Percentiles rank a stretch among this genome's conserved stretches.
Conservation (phyloP, 352 stramenopile species). For the Globisporangium apiculatum region DNA sequence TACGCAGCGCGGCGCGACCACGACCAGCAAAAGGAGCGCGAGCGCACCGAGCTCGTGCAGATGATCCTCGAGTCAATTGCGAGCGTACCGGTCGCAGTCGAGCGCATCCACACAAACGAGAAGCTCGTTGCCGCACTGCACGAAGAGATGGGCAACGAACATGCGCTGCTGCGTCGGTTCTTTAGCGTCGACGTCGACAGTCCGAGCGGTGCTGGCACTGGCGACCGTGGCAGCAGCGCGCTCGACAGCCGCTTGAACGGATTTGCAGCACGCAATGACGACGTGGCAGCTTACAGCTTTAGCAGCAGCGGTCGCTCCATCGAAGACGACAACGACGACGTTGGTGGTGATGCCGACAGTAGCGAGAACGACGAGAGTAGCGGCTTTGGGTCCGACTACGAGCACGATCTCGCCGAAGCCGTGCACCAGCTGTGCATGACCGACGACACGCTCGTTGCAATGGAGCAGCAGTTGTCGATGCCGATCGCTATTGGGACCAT, state of each 20-base stretch:
- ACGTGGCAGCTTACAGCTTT: conserved; percentile 1
- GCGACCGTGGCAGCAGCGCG: neutral
- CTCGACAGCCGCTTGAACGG: conserved; percentile 5
- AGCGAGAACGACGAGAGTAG: conserved; percentile 28
- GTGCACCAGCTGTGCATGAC: conserved; percentile 69
- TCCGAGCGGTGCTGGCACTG: neutral
- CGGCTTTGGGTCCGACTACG: conserved; percentile 55
- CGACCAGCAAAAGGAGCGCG: conserved; percentile 44
- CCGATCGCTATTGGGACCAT: conserved; percentile 37
- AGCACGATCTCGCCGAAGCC: conserved; percentile 59
- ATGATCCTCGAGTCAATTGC: conserved; percentile 75
- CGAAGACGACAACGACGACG: conserved; percentile 6
- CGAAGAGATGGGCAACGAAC: conserved; percentile 50
- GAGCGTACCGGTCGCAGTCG: conserved; percentile 61
- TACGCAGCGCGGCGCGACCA: conserved; percentile 18
- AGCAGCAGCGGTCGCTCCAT: conserved; percentile 5
- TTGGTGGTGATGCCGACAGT: conserved; percentile 1
- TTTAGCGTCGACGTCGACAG: conserved; percentile 12
- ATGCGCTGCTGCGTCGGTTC: conserved; percentile 38
- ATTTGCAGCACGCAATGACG: neutral
- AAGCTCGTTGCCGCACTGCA: conserved; percentile 47
- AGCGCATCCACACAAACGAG: conserved; percentile 64
- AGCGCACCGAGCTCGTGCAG: conserved; percentile 56
- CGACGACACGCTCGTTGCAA: conserved; percentile 38
- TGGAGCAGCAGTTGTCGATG: conserved; percentile 43